A percentile compares a stretch with the other conserved stretches of the same genome.
Conservation (phyloP, 306 rosid genomes). For the Canavalia ensiformis region DNA sequence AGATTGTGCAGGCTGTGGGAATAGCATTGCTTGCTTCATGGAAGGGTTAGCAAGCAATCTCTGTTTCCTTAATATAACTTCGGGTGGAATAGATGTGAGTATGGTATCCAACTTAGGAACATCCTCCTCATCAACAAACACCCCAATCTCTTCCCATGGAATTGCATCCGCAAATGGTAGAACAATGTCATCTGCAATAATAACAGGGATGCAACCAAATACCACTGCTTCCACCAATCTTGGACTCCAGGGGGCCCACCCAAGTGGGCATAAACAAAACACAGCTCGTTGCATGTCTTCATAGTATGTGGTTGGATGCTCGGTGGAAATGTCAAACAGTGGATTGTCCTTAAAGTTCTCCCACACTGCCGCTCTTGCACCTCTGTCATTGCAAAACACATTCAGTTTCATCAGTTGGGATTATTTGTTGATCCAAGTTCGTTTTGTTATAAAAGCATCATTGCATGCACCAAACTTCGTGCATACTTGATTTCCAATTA, state of each 20-base stretch:
- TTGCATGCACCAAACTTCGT: slow-evolving; percentile 21
- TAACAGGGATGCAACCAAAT: slow-evolving; percentile 97
- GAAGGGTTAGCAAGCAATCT: slow-evolving; percentile 98
- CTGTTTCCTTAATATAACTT: slow-evolving; percentile 85
- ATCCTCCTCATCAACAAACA: slow-evolving; percentile 83
- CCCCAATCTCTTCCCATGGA: slow-evolving; percentile 98
- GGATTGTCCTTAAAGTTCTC: slow-evolving; percentile 98
- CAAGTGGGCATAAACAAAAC: slow-evolving; percentile 95
- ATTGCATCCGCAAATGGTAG: slow-evolving; percentile 98
- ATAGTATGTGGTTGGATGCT: slow-evolving; percentile 93
- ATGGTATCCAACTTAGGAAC: slow-evolving; percentile 88
- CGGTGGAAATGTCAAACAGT: slow-evolving; percentile 88
- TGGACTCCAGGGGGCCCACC: slow-evolving; percentile 99
- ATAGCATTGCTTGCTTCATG: slow-evolving; percentile 96
- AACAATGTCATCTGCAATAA: slow-evolving; percentile 94
- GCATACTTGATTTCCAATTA: neutral
- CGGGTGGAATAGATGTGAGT: slow-evolving; percentile 86
- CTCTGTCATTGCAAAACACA: slow-evolving; percentile 60
- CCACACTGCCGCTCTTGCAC: slow-evolving; percentile 97
- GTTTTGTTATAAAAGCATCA: slow-evolving; percentile 22
- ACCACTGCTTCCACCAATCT: slow-evolving; percentile 95
- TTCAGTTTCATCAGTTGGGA: slow-evolving; percentile 13
- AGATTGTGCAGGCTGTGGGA: slow-evolving; percentile 90
- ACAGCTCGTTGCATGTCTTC: slow-evolving; percentile 99
- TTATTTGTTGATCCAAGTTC: slow-evolving; percentile 23